phyloP scores from a whole-genome alignment of 441 rosid genomes.

The Sinapis alba region DNA sequence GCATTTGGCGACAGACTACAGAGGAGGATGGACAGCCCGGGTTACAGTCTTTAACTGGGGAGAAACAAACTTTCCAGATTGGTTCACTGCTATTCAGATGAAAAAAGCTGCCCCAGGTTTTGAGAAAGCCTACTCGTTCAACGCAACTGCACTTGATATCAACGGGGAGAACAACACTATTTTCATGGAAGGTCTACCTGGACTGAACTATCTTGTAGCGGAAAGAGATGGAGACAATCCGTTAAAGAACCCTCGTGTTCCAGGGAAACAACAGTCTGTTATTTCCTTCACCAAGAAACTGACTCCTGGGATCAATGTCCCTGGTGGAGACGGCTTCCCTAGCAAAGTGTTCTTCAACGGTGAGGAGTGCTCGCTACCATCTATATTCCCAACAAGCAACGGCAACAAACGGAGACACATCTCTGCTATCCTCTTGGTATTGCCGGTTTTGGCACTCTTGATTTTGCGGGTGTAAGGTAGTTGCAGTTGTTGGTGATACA shows the following conservation, averaged over 20 bases:
- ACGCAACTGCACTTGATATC: slow-evolving; percentile 50
- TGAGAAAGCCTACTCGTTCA: slow-evolving; percentile 81
- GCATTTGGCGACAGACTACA: slow-evolving; percentile 81
- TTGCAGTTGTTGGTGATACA: slow-evolving; percentile 6
- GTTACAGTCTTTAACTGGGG: slow-evolving; percentile 97
- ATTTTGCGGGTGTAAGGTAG: slow-evolving; percentile 52
- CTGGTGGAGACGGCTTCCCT: slow-evolving; percentile 86
- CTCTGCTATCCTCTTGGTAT: slow-evolving; percentile 26
- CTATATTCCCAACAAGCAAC: slow-evolving; percentile 54
- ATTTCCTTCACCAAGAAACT: slow-evolving; percentile 86
- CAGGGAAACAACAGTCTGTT: slow-evolving; percentile 95
- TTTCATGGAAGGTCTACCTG: slow-evolving; percentile 78
- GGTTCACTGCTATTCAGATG: slow-evolving; percentile 85
- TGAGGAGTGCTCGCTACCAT: slow-evolving; percentile 87
- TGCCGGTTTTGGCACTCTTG: slow-evolving; percentile 45
- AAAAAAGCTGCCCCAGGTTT: slow-evolving; percentile 79
- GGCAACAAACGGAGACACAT: slow-evolving; percentile 41
- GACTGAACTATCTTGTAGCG: slow-evolving; percentile 73
- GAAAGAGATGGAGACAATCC: slow-evolving; percentile 71
- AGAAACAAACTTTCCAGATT: slow-evolving; percentile 70
- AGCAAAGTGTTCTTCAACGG: slow-evolving; percentile 93
- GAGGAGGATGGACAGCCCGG: slow-evolving; percentile 85
- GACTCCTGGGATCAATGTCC: slow-evolving; percentile 66
- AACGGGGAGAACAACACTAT: slow-evolving; percentile 60
- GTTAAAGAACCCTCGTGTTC: slow-evolving; percentile 60